Evolutionary conservation across 2,329 filamentous ascomycete genomes (phyloP).

Genomic region (Colletotrichum sp.): DNA sequence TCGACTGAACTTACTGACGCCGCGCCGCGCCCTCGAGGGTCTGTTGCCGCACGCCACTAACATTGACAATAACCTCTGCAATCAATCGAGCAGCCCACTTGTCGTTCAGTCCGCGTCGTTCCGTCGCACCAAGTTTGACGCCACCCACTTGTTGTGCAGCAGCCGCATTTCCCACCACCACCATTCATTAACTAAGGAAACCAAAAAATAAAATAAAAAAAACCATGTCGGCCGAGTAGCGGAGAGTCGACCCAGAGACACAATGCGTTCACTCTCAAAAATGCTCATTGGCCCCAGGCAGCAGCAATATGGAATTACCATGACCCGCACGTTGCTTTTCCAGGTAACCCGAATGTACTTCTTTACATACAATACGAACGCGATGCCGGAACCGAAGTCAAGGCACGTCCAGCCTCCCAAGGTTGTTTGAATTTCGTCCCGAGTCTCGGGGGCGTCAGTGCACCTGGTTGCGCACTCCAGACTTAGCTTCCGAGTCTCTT

Average conservation of each 20-base stretch:
- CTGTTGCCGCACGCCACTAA: not conserved
- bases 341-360: not conserved
- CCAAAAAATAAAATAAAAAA: not conserved
- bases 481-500: not conserved
- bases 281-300: not conserved
- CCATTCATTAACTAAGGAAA: not conserved
- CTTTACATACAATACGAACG: not conserved
- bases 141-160: not conserved
- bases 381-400: conserved; percentile 7
- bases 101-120: not conserved
- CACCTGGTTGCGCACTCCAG: not conserved
- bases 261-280: not conserved
- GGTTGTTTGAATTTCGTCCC: conserved; percentile 4
- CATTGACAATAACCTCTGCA: not conserved
- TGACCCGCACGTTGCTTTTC: not conserved
- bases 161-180: not conserved
- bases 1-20: not conserved
- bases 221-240: conserved; percentile 10
- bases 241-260: not conserved
- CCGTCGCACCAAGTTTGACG: not conserved
- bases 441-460: not conserved
- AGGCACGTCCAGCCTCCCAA: not conserved
- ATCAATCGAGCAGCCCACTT: not conserved
- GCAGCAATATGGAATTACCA: not conserved
- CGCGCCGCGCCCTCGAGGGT: not conserved